Evolutionary conservation across 495 filamentous ascomycete genomes (phyloP), one percentile per base, ranked within the genome.

Genomic region (Cercophora sp.): DNA sequence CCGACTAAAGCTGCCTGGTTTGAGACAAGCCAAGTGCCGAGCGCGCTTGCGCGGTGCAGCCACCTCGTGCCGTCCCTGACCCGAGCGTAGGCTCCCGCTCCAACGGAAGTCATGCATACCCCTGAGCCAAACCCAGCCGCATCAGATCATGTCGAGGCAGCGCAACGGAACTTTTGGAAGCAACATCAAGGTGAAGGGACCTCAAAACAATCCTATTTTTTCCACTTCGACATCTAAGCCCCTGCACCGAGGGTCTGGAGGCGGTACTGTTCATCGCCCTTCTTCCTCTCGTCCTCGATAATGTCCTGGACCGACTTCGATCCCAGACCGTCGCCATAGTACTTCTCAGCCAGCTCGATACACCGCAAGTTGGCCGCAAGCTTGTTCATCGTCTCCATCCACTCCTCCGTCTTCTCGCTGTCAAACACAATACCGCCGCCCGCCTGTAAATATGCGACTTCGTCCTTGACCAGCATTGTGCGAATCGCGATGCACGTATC

Each of bases 361-460:
- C 89, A 92, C 25, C 84, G 78, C 73, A 94, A 87, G 67, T 91
- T 96, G 27, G 87, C 89, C 15, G 86, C 83, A 22, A 96, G 73
- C 77, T 98, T 98, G 72, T 98, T 96, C 72, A 98, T 85, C 36
- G 93, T 98, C 81, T 98, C 93, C 63, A 92, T 76, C 73, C 86
- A 97, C 73, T 97, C 93, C 51, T 98, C 93, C 60, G 91, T 89
- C 34, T 84, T 84, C 65, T 95, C 93, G 11, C 86, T 91, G 68
- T 98, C 93, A 67, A 93, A 96, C 18, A 98, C 93, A 62, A 98
- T 97, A 13, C 93, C 93, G 34, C 93, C 93, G n/a, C 89, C 89
- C 27, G 93, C 93, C 65, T 97, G 94, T 32, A 98, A 76, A 70
- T 95, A 97, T 18, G 90, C 92, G 32, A 91, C 76, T 0, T 86